Percentiles rank a stretch among this genome's conserved stretches.
phyloP scores from a whole-genome alignment of 176 grass and related monocot genomes.

The Zoysia pacifica region DNA sequence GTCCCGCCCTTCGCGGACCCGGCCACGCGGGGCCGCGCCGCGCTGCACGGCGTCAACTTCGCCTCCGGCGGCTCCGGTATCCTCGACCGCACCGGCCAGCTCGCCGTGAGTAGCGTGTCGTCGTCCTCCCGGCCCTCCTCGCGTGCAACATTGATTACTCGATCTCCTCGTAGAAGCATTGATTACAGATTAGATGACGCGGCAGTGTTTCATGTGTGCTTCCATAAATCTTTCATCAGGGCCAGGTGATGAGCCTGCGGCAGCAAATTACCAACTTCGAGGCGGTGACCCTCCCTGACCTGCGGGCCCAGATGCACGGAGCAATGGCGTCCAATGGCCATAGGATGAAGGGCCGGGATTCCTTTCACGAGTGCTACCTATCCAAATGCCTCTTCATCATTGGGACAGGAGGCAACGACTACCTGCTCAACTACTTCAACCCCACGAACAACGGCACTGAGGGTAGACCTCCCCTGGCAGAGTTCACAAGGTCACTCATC shows the following conservation, averaged over 20 bases:
- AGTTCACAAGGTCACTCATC: slow-evolving; percentile 52
- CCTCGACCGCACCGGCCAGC: slow-evolving; percentile 54
- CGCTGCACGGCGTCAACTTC: slow-evolving; percentile 59
- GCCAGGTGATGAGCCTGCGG: slow-evolving; percentile 48
- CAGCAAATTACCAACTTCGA: slow-evolving; percentile 61
- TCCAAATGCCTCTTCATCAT: slow-evolving; percentile 58
- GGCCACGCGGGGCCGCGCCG: slow-evolving; percentile 40
- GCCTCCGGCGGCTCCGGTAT: slow-evolving; percentile 81
- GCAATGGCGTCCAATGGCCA: neutral
- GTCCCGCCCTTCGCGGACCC: slow-evolving; percentile 63
- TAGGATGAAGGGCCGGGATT: slow-evolving; percentile 2
- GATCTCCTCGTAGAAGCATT: neutral
- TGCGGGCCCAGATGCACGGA: slow-evolving; percentile 37
- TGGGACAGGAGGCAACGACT: slow-evolving; percentile 66
- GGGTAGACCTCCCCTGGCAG: neutral
- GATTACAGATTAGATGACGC: neutral
- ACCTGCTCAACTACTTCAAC: slow-evolving; percentile 63
- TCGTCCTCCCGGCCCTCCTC: neutral
- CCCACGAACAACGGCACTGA: neutral
- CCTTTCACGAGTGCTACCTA: slow-evolving; percentile 35
- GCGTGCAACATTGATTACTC: neutral
- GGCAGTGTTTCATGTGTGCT: neutral
- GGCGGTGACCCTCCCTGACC: slow-evolving; percentile 50
- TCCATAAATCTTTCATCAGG: slow-evolving; percentile 26
- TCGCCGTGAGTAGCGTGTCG: neutral